Evolutionary conservation across 805 yeast genomes (phyloP).

Genomic region (Cephaloascus fragrans): DNA sequence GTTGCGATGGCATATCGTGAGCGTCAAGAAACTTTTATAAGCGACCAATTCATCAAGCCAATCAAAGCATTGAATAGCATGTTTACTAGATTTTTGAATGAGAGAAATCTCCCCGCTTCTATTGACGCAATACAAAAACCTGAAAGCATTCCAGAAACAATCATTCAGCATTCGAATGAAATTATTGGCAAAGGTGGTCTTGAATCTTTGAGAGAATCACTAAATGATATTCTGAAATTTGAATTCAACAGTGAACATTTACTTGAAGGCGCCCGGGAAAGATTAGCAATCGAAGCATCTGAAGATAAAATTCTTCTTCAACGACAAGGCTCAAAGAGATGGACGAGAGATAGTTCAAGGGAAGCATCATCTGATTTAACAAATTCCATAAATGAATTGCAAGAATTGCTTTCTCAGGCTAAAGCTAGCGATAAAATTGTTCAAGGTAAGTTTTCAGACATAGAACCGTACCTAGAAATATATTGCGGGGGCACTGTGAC

Average conservation of each 20-base stretch:
- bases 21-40: slow-evolving; percentile 46
- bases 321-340: slow-evolving; percentile 42
- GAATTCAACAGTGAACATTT: slow-evolving; percentile 29
- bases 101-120: slow-evolving; percentile 48
- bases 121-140: slow-evolving; percentile 53
- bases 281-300: slow-evolving; percentile 37
- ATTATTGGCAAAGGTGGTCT: slow-evolving; percentile 46
- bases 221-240: slow-evolving; percentile 34
- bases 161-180: slow-evolving; percentile 46
- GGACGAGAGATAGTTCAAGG: slow-evolving; percentile 42
- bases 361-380: slow-evolving; percentile 30
- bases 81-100: slow-evolving; percentile 33
- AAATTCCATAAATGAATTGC: slow-evolving; percentile 32
- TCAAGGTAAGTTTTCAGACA: slow-evolving; percentile 30
- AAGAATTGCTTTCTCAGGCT: slow-evolving; percentile 46
- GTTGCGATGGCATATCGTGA: slow-evolving; percentile 61
- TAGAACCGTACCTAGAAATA: slow-evolving; percentile 34
- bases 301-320: slow-evolving; percentile 45
- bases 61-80: slow-evolving; percentile 34
- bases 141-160: slow-evolving; percentile 45
- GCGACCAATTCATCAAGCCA: slow-evolving; percentile 34
- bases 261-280: slow-evolving; percentile 33
- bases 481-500: slow-evolving; percentile 29
- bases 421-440: slow-evolving; percentile 50
- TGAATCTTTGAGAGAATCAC: slow-evolving; percentile 24